Evolutionary conservation across 2,329 filamentous ascomycete genomes (phyloP).

Genomic region (Alternaria panax): DNA sequence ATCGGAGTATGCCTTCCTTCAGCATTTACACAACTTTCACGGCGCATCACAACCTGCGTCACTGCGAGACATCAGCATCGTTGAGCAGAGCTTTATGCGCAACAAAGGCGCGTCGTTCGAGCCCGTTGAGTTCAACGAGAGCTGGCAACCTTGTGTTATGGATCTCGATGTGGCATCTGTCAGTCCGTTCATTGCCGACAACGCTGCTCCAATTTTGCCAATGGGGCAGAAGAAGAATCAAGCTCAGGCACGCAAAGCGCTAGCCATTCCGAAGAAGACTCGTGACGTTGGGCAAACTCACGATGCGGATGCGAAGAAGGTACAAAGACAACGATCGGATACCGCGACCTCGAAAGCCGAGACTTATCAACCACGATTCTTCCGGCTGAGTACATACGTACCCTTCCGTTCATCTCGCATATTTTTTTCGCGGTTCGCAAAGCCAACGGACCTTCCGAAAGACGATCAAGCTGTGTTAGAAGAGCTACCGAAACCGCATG

Average conservation of each 20-base stretch:
- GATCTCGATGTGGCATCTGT: conserved; percentile 33
- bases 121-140: conserved; percentile 45
- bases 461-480: conserved; percentile 37
- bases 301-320: conserved; percentile 14
- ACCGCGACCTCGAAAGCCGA: conserved; percentile 22
- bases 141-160: conserved; percentile 40
- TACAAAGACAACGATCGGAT: conserved; percentile 31
- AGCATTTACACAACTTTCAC: conserved; percentile 46
- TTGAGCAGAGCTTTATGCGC: conserved; percentile 47
- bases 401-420: conserved; percentile 44
- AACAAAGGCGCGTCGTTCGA: conserved; percentile 48
- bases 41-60: conserved; percentile 37
- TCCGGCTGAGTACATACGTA: conserved; percentile 42
- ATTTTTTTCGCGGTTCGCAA: conserved; percentile 41
- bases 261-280: conserved; percentile 25
- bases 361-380: conserved; percentile 38
- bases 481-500: conserved; percentile 40
- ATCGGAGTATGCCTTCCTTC: conserved; percentile 44
- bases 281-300: conserved; percentile 11
- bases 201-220: not conserved
- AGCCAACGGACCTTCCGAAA: conserved; percentile 26
- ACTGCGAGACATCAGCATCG: conserved; percentile 34
- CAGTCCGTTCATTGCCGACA: conserved; percentile 34
- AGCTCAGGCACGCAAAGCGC: conserved; percentile 15
- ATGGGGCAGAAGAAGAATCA: conserved; percentile 10